These are phyloP conservation scores for Daedaleopsis sinensis DNA, from an alignment of 768 basidiomycete genomes.

Conservation along the genomic window DNA sequence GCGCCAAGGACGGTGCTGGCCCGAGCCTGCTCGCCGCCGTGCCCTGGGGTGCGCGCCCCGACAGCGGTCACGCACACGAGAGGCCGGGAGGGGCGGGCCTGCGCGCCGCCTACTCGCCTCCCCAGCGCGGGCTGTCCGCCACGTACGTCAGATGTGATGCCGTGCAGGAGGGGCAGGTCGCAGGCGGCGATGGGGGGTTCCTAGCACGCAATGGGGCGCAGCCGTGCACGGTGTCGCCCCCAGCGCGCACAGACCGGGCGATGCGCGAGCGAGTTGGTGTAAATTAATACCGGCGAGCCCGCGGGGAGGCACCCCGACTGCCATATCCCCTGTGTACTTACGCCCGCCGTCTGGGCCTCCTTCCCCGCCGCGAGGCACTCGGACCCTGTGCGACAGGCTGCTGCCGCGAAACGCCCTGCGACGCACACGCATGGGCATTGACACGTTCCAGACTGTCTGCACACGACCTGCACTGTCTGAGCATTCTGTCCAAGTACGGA, in stretches of 20 bases:
- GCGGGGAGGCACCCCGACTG: not conserved
- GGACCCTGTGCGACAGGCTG: not conserved
- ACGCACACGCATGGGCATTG: not conserved
- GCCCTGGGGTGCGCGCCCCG: too few species aligned
- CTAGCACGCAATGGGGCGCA: not conserved
- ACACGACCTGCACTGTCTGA: not conserved
- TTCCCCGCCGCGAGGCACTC: not conserved
- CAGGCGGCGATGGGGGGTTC: not conserved
- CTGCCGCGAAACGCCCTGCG: not conserved
- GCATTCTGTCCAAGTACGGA: too few species aligned
- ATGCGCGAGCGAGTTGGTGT: too few species aligned
- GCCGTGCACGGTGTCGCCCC: not conserved
- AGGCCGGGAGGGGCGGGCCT: too few species aligned
- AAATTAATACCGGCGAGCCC: not conserved
- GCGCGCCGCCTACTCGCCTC: not conserved
- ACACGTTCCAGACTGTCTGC: not conserved
- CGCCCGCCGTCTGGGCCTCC: too few species aligned
- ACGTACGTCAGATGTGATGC: not conserved
- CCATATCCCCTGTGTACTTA: not conserved
- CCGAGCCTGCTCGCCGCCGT: too few species aligned
- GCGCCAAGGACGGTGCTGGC: too few species aligned
- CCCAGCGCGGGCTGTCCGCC: not conserved
- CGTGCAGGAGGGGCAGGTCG: not conserved
- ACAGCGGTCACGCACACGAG: too few species aligned
- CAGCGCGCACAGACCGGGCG: too few species aligned